These are phyloP conservation scores for Fraxinus sp. DNA, from an alignment of 305 asterid species.

Conservation along the genomic window DNA sequence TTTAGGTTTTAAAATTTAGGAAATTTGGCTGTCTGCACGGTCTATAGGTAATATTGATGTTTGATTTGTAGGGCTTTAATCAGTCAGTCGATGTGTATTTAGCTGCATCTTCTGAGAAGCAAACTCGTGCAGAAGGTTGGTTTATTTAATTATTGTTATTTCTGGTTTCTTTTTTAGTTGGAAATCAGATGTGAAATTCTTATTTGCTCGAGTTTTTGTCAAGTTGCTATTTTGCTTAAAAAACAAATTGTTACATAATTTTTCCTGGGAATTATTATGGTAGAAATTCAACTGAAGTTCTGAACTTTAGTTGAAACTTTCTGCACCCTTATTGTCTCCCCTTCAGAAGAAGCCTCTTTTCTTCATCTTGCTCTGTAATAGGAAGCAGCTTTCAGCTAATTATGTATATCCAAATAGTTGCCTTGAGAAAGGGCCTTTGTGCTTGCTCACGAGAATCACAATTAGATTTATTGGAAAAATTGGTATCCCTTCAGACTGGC, in stretches of 20 bases:
- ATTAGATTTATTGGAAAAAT: not conserved
- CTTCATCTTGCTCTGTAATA: not conserved
- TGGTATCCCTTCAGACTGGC: not conserved
- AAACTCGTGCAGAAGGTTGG: slow-evolving; percentile 41
- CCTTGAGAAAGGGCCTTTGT: not conserved
- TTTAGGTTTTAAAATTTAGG: not conserved
- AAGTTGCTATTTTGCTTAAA: not conserved
- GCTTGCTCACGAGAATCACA: not conserved
- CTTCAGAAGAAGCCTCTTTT: not conserved
- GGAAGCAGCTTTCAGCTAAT: not conserved
- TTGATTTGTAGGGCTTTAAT: slow-evolving; percentile 32
- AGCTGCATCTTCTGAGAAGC: slow-evolving; percentile 35
- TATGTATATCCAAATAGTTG: not conserved
- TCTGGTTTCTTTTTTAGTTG: slow-evolving; percentile 9
- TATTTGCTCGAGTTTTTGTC: not conserved
- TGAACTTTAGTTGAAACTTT: not conserved
- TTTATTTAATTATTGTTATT: slow-evolving; percentile 3
- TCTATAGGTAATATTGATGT: not conserved
- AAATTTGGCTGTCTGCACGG: not conserved
- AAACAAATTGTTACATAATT: not conserved
- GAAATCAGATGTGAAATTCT: not conserved
- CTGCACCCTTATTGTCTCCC: not conserved
- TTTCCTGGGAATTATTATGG: not conserved
- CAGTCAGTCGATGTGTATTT: slow-evolving; percentile 31
- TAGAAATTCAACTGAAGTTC: not conserved